These are phyloP conservation scores for Hyaloscypha variabilis DNA, from an alignment of 495 filamentous ascomycete species.

Conservation along the genomic window DNA sequence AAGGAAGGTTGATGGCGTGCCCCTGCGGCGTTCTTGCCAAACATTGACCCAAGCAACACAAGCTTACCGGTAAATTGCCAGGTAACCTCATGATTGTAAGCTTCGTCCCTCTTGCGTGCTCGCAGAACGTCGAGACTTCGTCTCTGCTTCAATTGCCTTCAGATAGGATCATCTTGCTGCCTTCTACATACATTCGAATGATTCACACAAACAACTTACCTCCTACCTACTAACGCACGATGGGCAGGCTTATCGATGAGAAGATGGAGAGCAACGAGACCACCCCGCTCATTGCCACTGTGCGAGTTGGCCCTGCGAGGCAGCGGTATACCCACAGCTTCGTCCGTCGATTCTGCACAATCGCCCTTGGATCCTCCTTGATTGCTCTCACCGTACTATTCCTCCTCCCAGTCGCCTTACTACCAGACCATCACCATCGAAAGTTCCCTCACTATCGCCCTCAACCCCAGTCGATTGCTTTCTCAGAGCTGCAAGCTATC, in stretches of 20 bases:
- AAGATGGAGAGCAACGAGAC: slow-evolving; percentile 56
- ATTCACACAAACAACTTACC: not conserved
- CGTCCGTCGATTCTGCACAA: slow-evolving; percentile 73
- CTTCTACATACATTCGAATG: not conserved
- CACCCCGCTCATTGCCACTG: slow-evolving; percentile 63
- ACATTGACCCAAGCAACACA: not conserved
- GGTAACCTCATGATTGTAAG: too few relatives aligned
- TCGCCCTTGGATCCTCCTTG: slow-evolving; percentile 58
- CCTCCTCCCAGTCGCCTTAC: slow-evolving; percentile 49
- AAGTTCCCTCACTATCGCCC: slow-evolving; percentile 38
- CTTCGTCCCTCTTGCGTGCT: not conserved
- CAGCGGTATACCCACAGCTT: slow-evolving; percentile 69
- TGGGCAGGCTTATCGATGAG: slow-evolving; percentile 21
- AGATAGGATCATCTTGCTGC: not conserved
- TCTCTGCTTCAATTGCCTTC: not conserved
- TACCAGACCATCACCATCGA: slow-evolving; percentile 39
- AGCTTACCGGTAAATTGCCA: not conserved
- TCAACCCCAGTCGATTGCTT: slow-evolving; percentile 47
- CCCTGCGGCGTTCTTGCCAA: not conserved
- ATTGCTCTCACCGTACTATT: slow-evolving; percentile 63
- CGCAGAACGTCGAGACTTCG: not conserved
- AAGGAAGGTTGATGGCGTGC: not conserved
- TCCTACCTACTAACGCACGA: slow-evolving; percentile 20
- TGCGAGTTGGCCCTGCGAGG: slow-evolving; percentile 52
- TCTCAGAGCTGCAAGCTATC: slow-evolving; percentile 69